Evolutionary conservation across 2,329 filamentous ascomycete species (phyloP).

Genomic region (Penicillium sp.): DNA sequence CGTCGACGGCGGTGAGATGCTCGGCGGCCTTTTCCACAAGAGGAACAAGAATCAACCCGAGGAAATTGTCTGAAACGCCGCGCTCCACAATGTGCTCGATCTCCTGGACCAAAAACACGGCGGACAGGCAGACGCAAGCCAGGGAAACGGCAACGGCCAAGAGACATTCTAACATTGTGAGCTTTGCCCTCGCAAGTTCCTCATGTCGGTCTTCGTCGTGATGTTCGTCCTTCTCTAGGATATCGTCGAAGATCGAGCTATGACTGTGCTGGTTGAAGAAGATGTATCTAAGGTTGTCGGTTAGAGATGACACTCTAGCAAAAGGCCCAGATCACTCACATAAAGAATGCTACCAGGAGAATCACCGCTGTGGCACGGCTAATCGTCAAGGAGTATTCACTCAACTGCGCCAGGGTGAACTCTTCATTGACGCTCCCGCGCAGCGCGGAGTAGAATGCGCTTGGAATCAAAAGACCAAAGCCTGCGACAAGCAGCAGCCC

Average conservation of each 20-base stretch:
- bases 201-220: conserved; percentile 61
- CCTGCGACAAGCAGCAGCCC: conserved; percentile 74
- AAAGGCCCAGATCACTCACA: conserved; percentile 44
- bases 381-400: conserved; percentile 57
- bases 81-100: conserved; percentile 61
- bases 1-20: conserved; percentile 77
- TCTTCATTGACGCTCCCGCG: conserved; percentile 39
- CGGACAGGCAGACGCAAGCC: conserved; percentile 67
- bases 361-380: conserved; percentile 69
- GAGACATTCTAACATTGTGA: conserved; percentile 70
- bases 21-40: conserved; percentile 84
- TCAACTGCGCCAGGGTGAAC: conserved; percentile 43
- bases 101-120: conserved; percentile 68
- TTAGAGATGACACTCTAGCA: conserved; percentile 5
- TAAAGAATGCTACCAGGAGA: conserved; percentile 63
- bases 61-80: conserved; percentile 55
- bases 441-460: conserved; percentile 47
- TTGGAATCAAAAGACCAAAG: conserved; percentile 48
- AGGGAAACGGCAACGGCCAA: conserved; percentile 63
- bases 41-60: conserved; percentile 70
- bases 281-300: conserved; percentile 44
- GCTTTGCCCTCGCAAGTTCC: conserved; percentile 60
- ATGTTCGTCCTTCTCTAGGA: conserved; percentile 67
- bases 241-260: conserved; percentile 70
- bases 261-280: conserved; percentile 74